These are phyloP conservation scores for Colletotrichum cereale DNA, from an alignment of 2,329 filamentous ascomycete genomes.

Conservation along the genomic window DNA sequence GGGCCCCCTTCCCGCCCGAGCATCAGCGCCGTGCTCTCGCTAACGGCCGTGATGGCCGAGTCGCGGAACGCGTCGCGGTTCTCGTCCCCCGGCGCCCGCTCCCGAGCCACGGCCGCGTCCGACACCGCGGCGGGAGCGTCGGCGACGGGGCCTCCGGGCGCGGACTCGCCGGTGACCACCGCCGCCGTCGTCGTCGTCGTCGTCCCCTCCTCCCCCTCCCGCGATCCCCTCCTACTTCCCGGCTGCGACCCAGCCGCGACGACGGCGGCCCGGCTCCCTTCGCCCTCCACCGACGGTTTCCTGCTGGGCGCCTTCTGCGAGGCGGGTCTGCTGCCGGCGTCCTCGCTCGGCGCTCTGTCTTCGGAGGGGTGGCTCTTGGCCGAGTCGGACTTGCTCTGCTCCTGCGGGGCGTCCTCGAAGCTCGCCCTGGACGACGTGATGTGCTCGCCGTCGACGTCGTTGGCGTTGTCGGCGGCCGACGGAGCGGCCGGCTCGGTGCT, in stretches of 20 bases:
- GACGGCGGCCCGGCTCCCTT: slow-evolving; percentile 10
- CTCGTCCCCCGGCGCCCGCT: slow-evolving; percentile 31
- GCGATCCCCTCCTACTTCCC: slow-evolving; percentile 20
- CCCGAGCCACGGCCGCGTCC: slow-evolving; percentile 6
- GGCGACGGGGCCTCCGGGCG: slow-evolving; percentile 21
- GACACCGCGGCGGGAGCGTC: slow-evolving; percentile 24
- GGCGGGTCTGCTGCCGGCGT: slow-evolving; percentile 3
- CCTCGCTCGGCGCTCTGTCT: slow-evolving; percentile 26
- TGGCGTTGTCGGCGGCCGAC: slow-evolving; percentile 24
- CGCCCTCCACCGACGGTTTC: slow-evolving; percentile 13
- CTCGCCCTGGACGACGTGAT: slow-evolving; percentile 35
- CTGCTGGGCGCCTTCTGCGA: slow-evolving; percentile 27
- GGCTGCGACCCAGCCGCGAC: slow-evolving; percentile 4
- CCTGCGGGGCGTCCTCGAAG: slow-evolving; percentile 37
- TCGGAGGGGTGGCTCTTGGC: slow-evolving; percentile 24
- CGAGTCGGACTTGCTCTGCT: slow-evolving; percentile 19
- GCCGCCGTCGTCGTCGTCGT: no score
- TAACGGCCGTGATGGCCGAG: slow-evolving; percentile 35
- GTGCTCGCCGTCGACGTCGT: slow-evolving; percentile 25
- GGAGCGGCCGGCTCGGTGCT: slow-evolving; percentile 17
- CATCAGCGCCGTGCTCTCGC: slow-evolving; percentile 33
- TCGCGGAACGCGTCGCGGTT: slow-evolving; percentile 35
- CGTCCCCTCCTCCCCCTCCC: slow-evolving; percentile 26
- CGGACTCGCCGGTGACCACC: slow-evolving; percentile 1
- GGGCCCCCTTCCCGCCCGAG: slow-evolving; percentile 22